These are phyloP conservation scores for Ceriops decandra DNA, from an alignment of 345 rosid genomes.

Conservation along the genomic window DNA sequence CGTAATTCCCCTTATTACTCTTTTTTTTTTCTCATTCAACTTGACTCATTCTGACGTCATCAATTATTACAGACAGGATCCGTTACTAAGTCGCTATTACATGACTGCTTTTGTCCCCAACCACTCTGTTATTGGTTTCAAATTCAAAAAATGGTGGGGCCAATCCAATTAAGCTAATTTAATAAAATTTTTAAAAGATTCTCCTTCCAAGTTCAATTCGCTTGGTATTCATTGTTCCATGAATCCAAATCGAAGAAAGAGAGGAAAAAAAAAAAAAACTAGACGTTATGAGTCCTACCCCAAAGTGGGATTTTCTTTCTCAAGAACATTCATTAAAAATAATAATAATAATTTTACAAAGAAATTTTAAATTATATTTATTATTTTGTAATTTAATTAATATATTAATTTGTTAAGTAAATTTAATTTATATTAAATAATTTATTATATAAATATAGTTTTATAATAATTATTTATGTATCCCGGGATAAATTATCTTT, in stretches of 20 bases:
- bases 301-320: not conserved
- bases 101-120: not conserved
- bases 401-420: too few species aligned
- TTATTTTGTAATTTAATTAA: too few species aligned
- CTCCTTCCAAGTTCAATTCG: not conserved
- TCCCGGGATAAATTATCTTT: too few species aligned
- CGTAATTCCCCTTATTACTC: too few species aligned
- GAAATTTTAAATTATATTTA: too few species aligned
- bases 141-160: constrained; percentile 17
- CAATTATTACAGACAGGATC: constrained; percentile 22
- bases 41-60: not conserved
- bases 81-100: constrained; percentile 22
- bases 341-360: too few species aligned
- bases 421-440: too few species aligned
- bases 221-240: not conserved
- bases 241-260: not conserved
- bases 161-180: not conserved
- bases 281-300: constrained; percentile 39
- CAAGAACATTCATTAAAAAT: not conserved
- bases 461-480: too few species aligned
- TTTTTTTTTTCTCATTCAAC: too few species aligned
- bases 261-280: constrained; percentile 13
- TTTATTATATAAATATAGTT: too few species aligned
- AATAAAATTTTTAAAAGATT: not conserved
- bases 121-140: not conserved